A percentile compares a stretch with the other conserved stretches of the same genome.
Evolutionary conservation across 2,329 filamentous ascomycete species (phyloP).

Genomic region (Cladobotryum protrusum): DNA sequence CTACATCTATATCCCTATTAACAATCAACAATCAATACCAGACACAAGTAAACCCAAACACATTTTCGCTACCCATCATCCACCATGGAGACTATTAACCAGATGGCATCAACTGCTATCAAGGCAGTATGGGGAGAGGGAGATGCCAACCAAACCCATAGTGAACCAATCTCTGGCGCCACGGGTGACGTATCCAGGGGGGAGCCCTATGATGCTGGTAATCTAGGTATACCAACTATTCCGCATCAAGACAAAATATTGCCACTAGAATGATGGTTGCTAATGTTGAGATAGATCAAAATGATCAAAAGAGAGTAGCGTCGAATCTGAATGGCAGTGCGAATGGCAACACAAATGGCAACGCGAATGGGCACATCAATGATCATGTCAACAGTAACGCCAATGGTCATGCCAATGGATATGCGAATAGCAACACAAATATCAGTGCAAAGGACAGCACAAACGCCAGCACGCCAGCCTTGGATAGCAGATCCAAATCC

Average conservation of each 20-base stretch:
- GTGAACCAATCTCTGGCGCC: constrained; percentile 67
- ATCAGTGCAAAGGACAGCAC: too few relatives aligned
- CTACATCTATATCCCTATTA: too few relatives aligned
- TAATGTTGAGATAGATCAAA: not conserved
- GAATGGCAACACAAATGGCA: not conserved
- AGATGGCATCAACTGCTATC: constrained; percentile 37
- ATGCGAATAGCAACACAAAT: too few relatives aligned
- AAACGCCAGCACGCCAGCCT: too few relatives aligned
- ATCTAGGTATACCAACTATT: constrained; percentile 44
- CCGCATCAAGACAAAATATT: not conserved
- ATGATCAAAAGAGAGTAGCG: constrained; percentile 11
- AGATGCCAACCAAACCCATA: constrained; percentile 22
- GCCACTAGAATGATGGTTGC: too few relatives aligned
- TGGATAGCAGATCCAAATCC: too few relatives aligned
- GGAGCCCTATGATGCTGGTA: constrained; percentile 76
- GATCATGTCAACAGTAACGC: too few relatives aligned
- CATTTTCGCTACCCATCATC: not conserved
- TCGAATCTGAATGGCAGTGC: constrained; percentile 1
- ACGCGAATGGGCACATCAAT: not conserved
- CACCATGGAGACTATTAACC: constrained; percentile 60
- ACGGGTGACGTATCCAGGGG: constrained; percentile 59
- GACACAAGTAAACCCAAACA: too few relatives aligned
- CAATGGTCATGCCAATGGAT: too few relatives aligned
- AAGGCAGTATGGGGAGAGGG: constrained; percentile 40
- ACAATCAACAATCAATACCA: too few relatives aligned